Conservation (phyloP, 352 stramenopile genomes). For the Phytophthora hibernalis region DNA sequence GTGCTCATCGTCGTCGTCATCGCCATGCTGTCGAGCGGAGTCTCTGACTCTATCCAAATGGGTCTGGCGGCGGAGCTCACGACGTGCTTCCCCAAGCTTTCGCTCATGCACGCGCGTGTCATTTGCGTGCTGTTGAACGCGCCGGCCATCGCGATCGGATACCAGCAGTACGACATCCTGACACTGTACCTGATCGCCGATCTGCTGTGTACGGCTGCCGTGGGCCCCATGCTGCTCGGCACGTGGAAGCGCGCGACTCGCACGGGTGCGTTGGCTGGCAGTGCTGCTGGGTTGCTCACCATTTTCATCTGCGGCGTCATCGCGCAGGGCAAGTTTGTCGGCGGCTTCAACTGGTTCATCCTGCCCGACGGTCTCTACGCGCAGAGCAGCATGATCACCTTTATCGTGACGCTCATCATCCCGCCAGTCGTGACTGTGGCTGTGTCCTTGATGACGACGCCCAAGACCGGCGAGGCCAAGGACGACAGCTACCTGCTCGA, state of each 20-base stretch:
- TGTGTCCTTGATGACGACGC: slow-evolving; percentile 60
- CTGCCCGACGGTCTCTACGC: slow-evolving; percentile 82
- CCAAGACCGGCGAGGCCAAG: slow-evolving; percentile 23
- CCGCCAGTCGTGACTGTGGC: slow-evolving; percentile 59
- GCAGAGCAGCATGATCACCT: slow-evolving; percentile 81
- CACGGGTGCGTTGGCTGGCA: slow-evolving; percentile 50
- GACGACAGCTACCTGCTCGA: slow-evolving; percentile 26
- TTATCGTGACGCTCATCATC: slow-evolving; percentile 74
- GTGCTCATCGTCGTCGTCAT: slow-evolving; percentile 67
- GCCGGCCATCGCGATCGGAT: slow-evolving; percentile 66
- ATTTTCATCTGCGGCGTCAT: slow-evolving; percentile 68
- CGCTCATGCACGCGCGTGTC: slow-evolving; percentile 51
- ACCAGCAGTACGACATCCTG: slow-evolving; percentile 67
- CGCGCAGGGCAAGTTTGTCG: slow-evolving; percentile 66
- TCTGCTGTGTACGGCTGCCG: slow-evolving; percentile 64
- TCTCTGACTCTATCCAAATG: slow-evolving; percentile 72
- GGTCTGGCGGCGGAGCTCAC: slow-evolving; percentile 77
- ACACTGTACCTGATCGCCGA: slow-evolving; percentile 75
- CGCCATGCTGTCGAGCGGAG: slow-evolving; percentile 59
- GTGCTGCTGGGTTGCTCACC: slow-evolving; percentile 54
- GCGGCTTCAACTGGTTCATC: slow-evolving; percentile 81
- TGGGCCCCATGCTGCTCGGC: slow-evolving; percentile 70
- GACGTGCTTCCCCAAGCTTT: slow-evolving; percentile 64
- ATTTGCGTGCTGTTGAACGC: slow-evolving; percentile 61
- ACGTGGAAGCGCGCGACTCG: slow-evolving; percentile 53